phyloP scores from a whole-genome alignment of 306 rosid species.

The Senna tora region DNA sequence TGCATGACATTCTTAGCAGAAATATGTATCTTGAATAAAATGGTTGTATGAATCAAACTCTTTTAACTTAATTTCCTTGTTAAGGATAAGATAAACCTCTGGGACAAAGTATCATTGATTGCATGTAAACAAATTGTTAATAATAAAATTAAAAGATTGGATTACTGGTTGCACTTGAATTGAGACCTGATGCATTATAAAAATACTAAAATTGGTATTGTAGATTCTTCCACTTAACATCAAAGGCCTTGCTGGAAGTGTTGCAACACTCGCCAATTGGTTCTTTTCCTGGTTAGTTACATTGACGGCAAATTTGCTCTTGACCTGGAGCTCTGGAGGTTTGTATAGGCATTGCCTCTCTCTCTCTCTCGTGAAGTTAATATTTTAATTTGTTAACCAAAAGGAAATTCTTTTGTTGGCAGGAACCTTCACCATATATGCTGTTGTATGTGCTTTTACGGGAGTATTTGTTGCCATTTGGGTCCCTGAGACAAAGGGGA shows the following conservation, averaged over 20 bases:
- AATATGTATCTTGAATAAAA: neutral
- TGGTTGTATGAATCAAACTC: neutral
- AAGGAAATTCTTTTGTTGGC: slow-evolving; percentile 40
- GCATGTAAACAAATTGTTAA: neutral
- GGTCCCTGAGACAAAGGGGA: slow-evolving; percentile 98
- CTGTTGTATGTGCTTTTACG: slow-evolving; percentile 63
- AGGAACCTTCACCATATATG: slow-evolving; percentile 89
- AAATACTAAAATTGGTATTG: slow-evolving; percentile 24
- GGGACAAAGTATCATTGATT: slow-evolving; percentile 19
- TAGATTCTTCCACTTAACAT: slow-evolving; percentile 94
- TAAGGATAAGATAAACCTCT: neutral
- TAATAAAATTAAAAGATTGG: neutral
- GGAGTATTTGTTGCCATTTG: slow-evolving; percentile 67
- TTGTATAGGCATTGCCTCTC: slow-evolving; percentile 31
- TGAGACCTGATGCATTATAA: slow-evolving; percentile 23
- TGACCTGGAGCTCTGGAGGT: slow-evolving; percentile 93
- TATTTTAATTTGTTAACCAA: slow-evolving; percentile 29
- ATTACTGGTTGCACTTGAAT: slow-evolving; percentile 32
- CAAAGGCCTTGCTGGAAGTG: slow-evolving; percentile 92
- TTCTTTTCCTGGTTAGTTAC: slow-evolving; percentile 71
- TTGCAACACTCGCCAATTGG: slow-evolving; percentile 97
- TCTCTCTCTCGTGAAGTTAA: neutral
- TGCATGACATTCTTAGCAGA: slow-evolving; percentile 3
- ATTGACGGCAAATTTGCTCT: slow-evolving; percentile 83
- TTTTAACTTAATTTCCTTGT: slow-evolving; percentile 12